Conservation (phyloP, 192 early-diverging fungal genomes). For the Rhizoclosmatium sp. region DNA sequence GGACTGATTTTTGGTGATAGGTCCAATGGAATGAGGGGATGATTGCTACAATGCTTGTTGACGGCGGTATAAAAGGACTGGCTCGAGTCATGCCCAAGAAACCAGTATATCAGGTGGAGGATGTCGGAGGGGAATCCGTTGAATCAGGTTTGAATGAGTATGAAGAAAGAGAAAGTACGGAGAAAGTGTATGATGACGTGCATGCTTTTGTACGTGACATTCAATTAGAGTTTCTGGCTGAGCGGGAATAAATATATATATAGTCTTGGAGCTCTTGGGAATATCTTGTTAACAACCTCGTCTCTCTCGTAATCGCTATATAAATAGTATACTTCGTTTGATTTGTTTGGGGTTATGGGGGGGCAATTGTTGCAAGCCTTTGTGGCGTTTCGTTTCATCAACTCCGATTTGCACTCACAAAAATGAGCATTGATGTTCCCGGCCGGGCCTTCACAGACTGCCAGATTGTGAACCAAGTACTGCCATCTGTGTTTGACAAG, state of each 20-base stretch:
- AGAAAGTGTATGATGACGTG: not conserved
- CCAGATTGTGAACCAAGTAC: too few relatives aligned
- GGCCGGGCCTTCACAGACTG: too few relatives aligned
- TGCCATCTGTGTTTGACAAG: too few relatives aligned
- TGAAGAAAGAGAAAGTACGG: not conserved
- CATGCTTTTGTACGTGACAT: constrained; percentile 5
- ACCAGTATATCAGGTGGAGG: not conserved
- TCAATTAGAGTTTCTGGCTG: not conserved
- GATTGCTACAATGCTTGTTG: constrained; percentile 31
- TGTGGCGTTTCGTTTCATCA: too few relatives aligned
- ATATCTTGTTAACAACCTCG: too few relatives aligned
- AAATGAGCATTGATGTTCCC: too few relatives aligned
- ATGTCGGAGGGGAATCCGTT: not conserved
- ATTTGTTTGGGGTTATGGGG: too few relatives aligned
- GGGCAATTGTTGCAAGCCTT: too few relatives aligned
- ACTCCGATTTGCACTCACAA: too few relatives aligned
- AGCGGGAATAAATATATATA: not conserved
- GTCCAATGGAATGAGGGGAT: constrained; percentile 31
- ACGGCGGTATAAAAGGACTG: constrained; percentile 18
- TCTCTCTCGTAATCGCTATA: too few relatives aligned
- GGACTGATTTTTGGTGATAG: not conserved
- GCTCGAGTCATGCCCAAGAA: not conserved
- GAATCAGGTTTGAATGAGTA: not conserved
- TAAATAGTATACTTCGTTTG: too few relatives aligned
- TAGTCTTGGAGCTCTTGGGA: too few relatives aligned